Conservation (phyloP, 805 yeast species). For the Wickerhamomyces mucosus region DNA sequence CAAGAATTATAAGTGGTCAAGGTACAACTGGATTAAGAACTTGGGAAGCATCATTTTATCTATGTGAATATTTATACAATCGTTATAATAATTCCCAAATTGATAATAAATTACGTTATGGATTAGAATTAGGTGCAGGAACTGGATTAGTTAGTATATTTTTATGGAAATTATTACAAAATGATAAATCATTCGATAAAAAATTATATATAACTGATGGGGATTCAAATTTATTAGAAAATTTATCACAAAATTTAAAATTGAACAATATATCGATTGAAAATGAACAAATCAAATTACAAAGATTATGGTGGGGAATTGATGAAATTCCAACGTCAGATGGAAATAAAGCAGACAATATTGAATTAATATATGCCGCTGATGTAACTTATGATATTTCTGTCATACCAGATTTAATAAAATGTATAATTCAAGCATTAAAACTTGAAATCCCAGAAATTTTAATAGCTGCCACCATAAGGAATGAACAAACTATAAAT, state of each 20-base stretch:
- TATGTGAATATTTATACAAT: conserved; percentile 40
- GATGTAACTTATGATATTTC: conserved; percentile 80
- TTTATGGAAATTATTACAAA: conserved; percentile 5
- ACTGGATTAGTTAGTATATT: conserved; percentile 69
- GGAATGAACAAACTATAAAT: conserved; percentile 46
- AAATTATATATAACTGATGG: conserved; percentile 57
- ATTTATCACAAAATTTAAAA: conserved; percentile 32
- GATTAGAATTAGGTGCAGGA: conserved; percentile 82
- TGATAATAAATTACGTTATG: conserved; percentile 10
- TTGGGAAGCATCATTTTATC: conserved; percentile 83
- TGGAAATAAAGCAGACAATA: conserved; percentile 3
- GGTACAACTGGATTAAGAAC: conserved; percentile 88
- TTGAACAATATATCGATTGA: conserved; percentile 29
- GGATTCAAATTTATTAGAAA: conserved; percentile 43
- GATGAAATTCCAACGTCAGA: conserved; percentile 28
- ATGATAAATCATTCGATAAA: no score
- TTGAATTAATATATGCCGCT: conserved; percentile 62
- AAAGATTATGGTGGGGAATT: conserved; percentile 52
- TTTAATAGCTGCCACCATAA: conserved; percentile 63
- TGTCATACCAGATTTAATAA: conserved; percentile 45
- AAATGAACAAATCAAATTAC: conserved; percentile 17
- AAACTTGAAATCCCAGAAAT: conserved; percentile 19
- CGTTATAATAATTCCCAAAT: conserved; percentile 8
- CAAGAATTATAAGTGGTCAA: conserved; percentile 53
- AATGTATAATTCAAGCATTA: conserved; percentile 28